Conservation (phyloP, 768 basidiomycete genomes). For the Collybia sordida region DNA sequence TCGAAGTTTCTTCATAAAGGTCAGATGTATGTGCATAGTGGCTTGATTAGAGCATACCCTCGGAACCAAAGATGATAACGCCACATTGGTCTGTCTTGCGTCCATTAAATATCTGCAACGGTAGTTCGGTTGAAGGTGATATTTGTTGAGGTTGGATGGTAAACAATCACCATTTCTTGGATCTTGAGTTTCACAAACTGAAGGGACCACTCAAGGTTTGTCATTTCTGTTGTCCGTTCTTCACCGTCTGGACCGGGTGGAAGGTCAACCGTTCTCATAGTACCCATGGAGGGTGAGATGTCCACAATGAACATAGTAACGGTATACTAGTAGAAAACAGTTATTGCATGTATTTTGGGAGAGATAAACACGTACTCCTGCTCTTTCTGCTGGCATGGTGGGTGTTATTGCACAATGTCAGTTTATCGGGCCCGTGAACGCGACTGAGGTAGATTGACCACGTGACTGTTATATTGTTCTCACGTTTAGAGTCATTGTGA, state of each 20-base stretch:
- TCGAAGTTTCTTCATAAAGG: slow-evolving; percentile 55
- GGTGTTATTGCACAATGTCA: slow-evolving; percentile 9
- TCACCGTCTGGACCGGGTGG: slow-evolving; percentile 53
- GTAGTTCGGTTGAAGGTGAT: not conserved
- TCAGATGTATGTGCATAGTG: not conserved
- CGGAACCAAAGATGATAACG: slow-evolving; percentile 84
- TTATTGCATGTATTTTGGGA: slow-evolving; percentile 9
- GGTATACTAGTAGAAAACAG: slow-evolving; percentile 57
- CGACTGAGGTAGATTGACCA: slow-evolving; percentile 28
- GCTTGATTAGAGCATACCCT: slow-evolving; percentile 39
- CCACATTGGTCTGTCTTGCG: slow-evolving; percentile 94
- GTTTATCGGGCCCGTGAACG: slow-evolving; percentile 23
- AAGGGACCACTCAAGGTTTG: slow-evolving; percentile 78
- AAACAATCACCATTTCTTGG: slow-evolving; percentile 77
- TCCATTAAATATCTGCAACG: slow-evolving; percentile 77
- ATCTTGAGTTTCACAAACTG: slow-evolving; percentile 90
- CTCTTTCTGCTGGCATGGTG: slow-evolving; percentile 76
- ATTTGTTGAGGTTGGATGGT: not conserved
- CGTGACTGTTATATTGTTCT: slow-evolving; percentile 25
- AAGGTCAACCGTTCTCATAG: slow-evolving; percentile 53
- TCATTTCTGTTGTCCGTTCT: slow-evolving; percentile 53
- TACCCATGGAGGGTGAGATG: slow-evolving; percentile 83
- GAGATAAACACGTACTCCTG: slow-evolving; percentile 56
- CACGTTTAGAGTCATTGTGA: slow-evolving; percentile 20
- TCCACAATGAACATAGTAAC: slow-evolving; percentile 91